phyloP scores from a whole-genome alignment of 768 basidiomycete species.

The Lyophyllum decastes region DNA sequence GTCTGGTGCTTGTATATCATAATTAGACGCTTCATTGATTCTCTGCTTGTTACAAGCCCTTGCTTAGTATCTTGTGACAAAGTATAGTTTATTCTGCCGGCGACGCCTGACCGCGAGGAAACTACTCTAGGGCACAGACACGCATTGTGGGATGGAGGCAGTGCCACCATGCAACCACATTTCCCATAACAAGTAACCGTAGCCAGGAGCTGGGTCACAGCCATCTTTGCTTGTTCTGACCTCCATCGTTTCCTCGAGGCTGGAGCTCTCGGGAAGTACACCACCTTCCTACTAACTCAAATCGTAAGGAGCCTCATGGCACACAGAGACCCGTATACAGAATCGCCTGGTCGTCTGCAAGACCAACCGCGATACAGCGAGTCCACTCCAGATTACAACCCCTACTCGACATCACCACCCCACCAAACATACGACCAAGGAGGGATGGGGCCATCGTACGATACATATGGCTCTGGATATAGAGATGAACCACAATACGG shows the following conservation, averaged over 20 bases:
- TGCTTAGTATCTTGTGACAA: not conserved
- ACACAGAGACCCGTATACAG: slow-evolving; percentile 57
- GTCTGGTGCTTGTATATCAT: slow-evolving; percentile 2
- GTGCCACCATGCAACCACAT: slow-evolving; percentile 2
- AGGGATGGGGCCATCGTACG: slow-evolving; percentile 30
- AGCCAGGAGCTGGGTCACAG: not conserved
- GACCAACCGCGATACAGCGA: slow-evolving; percentile 34
- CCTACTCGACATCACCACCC: slow-evolving; percentile 42
- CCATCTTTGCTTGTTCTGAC: not conserved
- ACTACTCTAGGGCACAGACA: not conserved
- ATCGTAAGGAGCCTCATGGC: slow-evolving; percentile 34
- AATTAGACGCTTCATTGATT: not conserved
- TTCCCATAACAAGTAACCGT: slow-evolving; percentile 11
- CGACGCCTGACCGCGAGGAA: not conserved
- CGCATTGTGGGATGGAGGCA: not conserved
- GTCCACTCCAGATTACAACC: slow-evolving; percentile 38
- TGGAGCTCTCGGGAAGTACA: not conserved
- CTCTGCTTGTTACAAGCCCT: not conserved
- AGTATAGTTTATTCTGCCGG: too few relatives aligned
- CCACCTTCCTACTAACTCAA: not conserved
- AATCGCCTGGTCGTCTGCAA: slow-evolving; percentile 23
- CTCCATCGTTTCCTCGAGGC: not conserved
- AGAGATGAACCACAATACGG: slow-evolving; percentile 36
- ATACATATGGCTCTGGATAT: slow-evolving; percentile 36
- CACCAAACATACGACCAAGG: slow-evolving; percentile 57